Base-by-base conservation (phyloP, 306 rosid genomes). In the Luffa aegyptiaca region DNA sequence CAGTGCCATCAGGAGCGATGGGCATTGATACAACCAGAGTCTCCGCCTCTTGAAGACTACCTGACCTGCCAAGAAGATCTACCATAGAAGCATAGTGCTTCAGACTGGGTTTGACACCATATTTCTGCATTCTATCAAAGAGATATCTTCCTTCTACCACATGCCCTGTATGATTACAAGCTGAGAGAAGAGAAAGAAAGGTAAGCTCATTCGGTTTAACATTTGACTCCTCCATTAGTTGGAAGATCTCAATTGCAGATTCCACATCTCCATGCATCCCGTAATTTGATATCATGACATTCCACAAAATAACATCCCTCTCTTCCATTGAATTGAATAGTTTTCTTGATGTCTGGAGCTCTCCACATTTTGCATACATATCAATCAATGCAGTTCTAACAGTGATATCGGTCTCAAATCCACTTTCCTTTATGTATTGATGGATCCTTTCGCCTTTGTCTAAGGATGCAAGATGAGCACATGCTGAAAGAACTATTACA, bases 41-140 rank as follows among this genome's bases (percentile, higher is more conserved):
- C 85, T 91, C 89, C 14, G 97, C 98, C 75, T 88, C 98, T 86
- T 82, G 84, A 76, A 91, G 86, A 79, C 85, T 85, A 70, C 97
- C 92, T 0, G 93, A 86, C 82, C 93, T 87, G 62, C 90, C 94
- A 57, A 91, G 89, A 86, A 91, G 92, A 85, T 91, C 98, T 58
- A 93, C 89, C 93, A 91, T 91, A 81, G 92, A 88, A 72, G 98
- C 88, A 87, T 87, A 90, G 85, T 93, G 98, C 89, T 91, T 93
- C 80, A 90, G 84, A 80, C 85, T 84, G 45, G 93, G 94, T 48
- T 83, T 81, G 49, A 90, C 45, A 52, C 84, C 81, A 83, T 83
- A 85, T 33, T 84, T 80, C 73, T 82, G 86, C 94, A 91, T 90
- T 80, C 81, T 85, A 77, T 79, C 20, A 12, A 93, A 90, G 68